Evolutionary conservation across 2,329 filamentous ascomycete species (phyloP), one percentile per base, ranked within the genome.

Genomic region (Fusarium decemcellulare): DNA sequence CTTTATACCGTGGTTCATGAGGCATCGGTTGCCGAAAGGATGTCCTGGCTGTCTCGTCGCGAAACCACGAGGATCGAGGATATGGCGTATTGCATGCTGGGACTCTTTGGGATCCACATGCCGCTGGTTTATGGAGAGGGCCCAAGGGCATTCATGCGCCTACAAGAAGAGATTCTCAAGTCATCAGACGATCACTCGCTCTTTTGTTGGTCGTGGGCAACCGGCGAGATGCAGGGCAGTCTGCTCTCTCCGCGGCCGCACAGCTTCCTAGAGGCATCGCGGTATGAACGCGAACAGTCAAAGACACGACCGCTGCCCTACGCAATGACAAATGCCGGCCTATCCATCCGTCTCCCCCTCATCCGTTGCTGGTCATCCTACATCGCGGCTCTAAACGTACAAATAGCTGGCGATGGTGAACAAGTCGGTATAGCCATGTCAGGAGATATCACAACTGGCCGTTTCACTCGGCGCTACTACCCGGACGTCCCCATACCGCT

Each of bases 1-100:
- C 10, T 39, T 14, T 15, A 11, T 15, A 14, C 37, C 5, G 12
- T 39, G 15, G 37, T 39, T 8, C 37, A 39, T n/a, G 37, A 3
- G 46, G 39, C 8, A 15, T 58, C 57, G 12, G 42, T 65, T 16
- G 63, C 47, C 8, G 47, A 53, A 34, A 46, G 57, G 14, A 61
- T 65, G 62, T 57, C 51, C 2, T 65, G 62, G 62, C 46, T 54
- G 12, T 42, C 62, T 8, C 42, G 53, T 23, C 47, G 62, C 43
- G 32, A 34, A 2, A 65, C 62, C 4, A 61, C 48, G 3, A 47
- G 62, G 23, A 23, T 61, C 8, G 59, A 61, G 30, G 59, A 61
- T 11, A 52, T 57, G 18, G 59, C 59, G 12, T 61, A 61, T 16
- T 56, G 59, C 27, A 44, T 61, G 7, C 18, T 61, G 16, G 59